phyloP scores from a whole-genome alignment of 208 protist species.

The Crithidia sp. region DNA sequence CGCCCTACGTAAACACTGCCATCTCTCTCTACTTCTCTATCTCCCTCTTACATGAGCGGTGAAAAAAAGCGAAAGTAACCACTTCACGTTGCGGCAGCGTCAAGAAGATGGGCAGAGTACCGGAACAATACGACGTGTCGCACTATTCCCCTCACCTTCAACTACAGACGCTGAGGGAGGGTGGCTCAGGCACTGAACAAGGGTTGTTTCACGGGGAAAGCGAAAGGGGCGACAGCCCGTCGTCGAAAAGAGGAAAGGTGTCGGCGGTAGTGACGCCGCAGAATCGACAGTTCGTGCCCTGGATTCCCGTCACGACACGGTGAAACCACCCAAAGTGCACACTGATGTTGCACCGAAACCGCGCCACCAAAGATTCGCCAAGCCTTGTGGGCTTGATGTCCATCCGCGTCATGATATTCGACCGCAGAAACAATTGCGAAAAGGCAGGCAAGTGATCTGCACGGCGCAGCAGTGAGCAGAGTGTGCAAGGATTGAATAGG shows the following conservation, averaged over 20 bases:
- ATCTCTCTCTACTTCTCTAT: no score
- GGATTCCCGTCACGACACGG: background rate
- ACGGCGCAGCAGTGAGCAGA: background rate
- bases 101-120: background rate
- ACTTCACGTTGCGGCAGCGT: background rate
- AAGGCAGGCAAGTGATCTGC: background rate
- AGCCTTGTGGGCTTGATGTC: background rate
- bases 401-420: background rate
- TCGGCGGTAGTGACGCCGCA: no score
- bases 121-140: background rate
- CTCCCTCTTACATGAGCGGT: no score
- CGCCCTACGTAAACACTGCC: no score
- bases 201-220: no score
- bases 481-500: no score
- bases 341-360: background rate
- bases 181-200: no score
- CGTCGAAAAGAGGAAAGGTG: no score
- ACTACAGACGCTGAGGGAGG: background rate
- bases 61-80: background rate
- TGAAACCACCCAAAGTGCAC: background rate
- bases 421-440: background rate
- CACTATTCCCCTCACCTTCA: background rate
- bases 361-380: background rate
- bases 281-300: no score
- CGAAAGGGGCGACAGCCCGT: no score